Evolutionary conservation across 78 protist species (phyloP).

Genomic region (Pelomyxa schiedti): DNA sequence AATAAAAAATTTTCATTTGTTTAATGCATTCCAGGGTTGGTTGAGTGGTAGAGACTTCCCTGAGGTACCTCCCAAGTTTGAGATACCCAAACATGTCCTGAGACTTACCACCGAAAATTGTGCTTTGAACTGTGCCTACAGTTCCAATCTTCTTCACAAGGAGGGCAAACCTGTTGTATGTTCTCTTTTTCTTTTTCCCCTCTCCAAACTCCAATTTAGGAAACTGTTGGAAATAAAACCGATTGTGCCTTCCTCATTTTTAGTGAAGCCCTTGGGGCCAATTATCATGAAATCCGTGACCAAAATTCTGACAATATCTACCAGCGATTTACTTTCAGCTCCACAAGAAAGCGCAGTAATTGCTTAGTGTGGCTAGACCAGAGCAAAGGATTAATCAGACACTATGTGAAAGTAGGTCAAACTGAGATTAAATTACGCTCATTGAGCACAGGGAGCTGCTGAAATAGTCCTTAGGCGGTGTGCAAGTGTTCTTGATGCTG

Average conservation of each 20-base stretch:
- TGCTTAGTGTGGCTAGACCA: background rate
- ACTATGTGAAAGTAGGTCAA: slow-evolving; percentile 41
- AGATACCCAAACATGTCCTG: background rate
- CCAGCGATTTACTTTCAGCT: slow-evolving; percentile 62
- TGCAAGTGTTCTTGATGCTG: slow-evolving; percentile 10
- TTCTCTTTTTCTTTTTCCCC: too few relatives aligned
- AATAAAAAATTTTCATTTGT: background rate
- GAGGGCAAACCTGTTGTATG: too few relatives aligned
- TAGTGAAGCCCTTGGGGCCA: slow-evolving; percentile 8
- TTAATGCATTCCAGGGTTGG: background rate
- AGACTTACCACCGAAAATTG: background rate
- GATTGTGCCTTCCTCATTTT: slow-evolving; percentile 56
- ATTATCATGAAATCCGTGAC: slow-evolving; percentile 31
- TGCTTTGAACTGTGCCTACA: too few relatives aligned
- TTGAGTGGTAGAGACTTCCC: background rate
- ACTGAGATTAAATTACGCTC: too few relatives aligned
- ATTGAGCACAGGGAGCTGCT: slow-evolving; percentile 60
- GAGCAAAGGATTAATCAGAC: background rate
- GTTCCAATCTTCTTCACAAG: too few relatives aligned
- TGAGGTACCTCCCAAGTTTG: background rate
- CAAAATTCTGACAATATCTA: slow-evolving; percentile 11
- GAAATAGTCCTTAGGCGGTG: slow-evolving; percentile 68
- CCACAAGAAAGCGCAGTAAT: slow-evolving; percentile 43
- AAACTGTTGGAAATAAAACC: slow-evolving; percentile 35
- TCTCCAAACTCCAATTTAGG: too few relatives aligned